A percentile compares a stretch with the other conserved stretches of the same genome.
Conservation (phyloP, 1,139 yeast genomes). For the Geotrichum europaeum region DNA sequence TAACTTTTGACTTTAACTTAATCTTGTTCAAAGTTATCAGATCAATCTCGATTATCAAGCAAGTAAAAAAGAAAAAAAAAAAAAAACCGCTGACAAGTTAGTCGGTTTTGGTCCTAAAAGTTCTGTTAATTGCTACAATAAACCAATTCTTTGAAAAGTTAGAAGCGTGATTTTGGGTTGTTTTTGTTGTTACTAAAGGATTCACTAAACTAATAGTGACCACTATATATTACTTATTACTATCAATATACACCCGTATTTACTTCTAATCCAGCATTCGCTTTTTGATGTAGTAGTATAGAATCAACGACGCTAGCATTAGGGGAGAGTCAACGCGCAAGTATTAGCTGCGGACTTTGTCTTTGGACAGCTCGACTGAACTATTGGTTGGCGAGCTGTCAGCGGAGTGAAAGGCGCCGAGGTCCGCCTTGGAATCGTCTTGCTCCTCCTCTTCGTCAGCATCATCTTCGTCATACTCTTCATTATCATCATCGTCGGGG, state of each 20-base stretch:
- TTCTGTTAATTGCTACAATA: too few relatives aligned
- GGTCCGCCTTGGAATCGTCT: background rate
- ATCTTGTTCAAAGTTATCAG: too few relatives aligned
- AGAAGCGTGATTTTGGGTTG: too few relatives aligned
- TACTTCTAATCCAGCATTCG: background rate
- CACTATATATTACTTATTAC: background rate
- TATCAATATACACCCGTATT: background rate
- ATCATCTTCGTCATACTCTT: background rate
- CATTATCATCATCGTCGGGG: background rate
- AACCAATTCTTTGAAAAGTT: too few relatives aligned
- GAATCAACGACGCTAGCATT: background rate
- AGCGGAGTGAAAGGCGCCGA: background rate
- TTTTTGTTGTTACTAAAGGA: too few relatives aligned
- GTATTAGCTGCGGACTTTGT: background rate
- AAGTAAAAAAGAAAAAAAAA: too few relatives aligned
- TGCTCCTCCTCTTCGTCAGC: background rate
- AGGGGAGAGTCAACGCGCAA: background rate
- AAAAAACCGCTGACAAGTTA: too few relatives aligned
- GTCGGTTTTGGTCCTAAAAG: too few relatives aligned
- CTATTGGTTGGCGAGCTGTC: constrained; percentile 1
- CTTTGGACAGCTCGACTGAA: background rate
- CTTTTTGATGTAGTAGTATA: background rate
- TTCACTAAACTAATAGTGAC: too few relatives aligned
- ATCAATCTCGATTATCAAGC: too few relatives aligned
- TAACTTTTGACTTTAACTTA: too few relatives aligned